These are phyloP conservation scores for Botryosphaeria dothidea DNA, from an alignment of 2,329 filamentous ascomycete species.

Conservation along the genomic window DNA sequence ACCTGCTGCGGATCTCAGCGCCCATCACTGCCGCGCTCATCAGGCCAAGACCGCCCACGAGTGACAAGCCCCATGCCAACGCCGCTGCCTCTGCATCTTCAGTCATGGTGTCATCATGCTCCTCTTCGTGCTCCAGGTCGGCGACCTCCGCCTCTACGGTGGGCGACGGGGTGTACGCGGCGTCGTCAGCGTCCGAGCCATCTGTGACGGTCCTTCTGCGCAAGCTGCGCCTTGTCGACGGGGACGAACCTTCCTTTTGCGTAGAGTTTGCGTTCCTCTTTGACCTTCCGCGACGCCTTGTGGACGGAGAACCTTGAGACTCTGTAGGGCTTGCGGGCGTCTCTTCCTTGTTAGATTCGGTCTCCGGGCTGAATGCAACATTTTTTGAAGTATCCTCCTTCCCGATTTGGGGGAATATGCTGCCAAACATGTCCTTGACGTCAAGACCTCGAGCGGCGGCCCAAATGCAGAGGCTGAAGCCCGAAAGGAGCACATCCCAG, in stretches of 20 bases:
- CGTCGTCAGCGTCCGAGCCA: constrained; percentile 10
- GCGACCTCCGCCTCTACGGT: constrained; percentile 4
- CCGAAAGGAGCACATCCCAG: constrained; percentile 60
- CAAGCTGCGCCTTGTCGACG: constrained; percentile 23
- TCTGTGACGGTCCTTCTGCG: constrained; percentile 15
- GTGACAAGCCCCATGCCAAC: constrained; percentile 34
- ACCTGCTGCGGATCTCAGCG: constrained; percentile 30
- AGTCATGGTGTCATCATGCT: constrained; percentile 28
- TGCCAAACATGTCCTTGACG: constrained; percentile 50
- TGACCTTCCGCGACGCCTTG: constrained; percentile 30
- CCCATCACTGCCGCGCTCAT: constrained; percentile 35
- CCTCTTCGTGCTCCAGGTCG: constrained; percentile 27
- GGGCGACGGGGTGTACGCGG: constrained; percentile 6
- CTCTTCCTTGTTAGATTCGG: constrained; percentile 18
- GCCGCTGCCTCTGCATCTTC: constrained; percentile 38
- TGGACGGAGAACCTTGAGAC: constrained; percentile 23
- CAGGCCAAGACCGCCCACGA: constrained; percentile 37
- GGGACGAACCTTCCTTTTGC: constrained; percentile 11
- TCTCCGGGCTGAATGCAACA: constrained; percentile 25
- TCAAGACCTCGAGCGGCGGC: constrained; percentile 56
- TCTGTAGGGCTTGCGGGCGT: constrained; percentile 18
- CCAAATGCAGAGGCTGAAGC: constrained; percentile 58
- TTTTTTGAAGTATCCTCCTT: constrained; percentile 26
- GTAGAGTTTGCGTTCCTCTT: constrained; percentile 25
- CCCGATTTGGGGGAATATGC: constrained; percentile 26